A percentile compares a stretch with the other conserved stretches of the same genome.
Evolutionary conservation across 306 rosid genomes (phyloP).

Genomic region (Nissolia schottii): DNA sequence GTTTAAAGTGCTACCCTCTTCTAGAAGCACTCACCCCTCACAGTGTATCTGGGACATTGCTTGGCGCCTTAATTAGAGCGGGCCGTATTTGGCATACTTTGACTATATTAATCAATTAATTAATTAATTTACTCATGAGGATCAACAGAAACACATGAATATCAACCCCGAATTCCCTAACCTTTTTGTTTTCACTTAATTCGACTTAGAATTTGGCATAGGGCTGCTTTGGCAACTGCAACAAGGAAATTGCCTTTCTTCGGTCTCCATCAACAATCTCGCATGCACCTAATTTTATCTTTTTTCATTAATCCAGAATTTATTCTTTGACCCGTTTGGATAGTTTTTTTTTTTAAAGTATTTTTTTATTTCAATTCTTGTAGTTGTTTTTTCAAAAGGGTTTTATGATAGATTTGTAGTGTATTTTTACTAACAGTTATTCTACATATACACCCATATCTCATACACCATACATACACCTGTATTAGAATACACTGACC

Average conservation of each 20-base stretch:
- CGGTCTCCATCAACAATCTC: background rate
- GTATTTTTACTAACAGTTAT: too few species aligned
- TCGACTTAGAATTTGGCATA: background rate
- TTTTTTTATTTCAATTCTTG: too few species aligned
- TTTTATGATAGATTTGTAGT: too few species aligned
- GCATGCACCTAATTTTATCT: conserved; percentile 14
- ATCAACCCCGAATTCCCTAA: background rate
- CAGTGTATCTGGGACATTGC: background rate
- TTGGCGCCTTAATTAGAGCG: conserved; percentile 2
- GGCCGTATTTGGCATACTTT: conserved; percentile 17
- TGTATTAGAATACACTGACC: too few species aligned
- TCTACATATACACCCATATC: too few species aligned
- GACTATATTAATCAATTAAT: background rate
- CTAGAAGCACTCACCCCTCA: background rate
- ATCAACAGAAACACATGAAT: background rate
- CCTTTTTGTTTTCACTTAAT: background rate
- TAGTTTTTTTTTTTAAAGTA: too few species aligned
- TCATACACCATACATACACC: too few species aligned
- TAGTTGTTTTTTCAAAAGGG: too few species aligned
- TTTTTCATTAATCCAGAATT: background rate
- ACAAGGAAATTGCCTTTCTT: background rate
- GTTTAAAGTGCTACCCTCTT: too few species aligned
- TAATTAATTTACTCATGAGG: background rate
- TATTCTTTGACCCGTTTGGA: too few species aligned
- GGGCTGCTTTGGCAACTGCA: conserved; percentile 11